A percentile compares a stretch with the other conserved stretches of the same genome.
These are phyloP conservation scores for Mallotus repandus DNA, from an alignment of 441 rosid species.

Conservation along the genomic window DNA sequence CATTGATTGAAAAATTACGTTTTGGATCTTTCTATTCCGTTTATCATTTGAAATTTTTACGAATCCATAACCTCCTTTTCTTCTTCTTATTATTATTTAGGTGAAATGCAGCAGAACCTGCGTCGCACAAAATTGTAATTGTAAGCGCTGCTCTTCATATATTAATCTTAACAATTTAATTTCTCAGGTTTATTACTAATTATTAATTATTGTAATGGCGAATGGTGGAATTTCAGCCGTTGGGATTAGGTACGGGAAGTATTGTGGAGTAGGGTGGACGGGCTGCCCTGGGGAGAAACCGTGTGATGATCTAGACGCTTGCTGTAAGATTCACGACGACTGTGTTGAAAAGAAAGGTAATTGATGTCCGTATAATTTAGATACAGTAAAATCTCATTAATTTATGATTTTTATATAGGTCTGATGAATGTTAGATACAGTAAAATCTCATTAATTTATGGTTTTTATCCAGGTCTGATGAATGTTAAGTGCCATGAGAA, in stretches of 20 bases:
- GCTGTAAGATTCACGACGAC: constrained; percentile 81
- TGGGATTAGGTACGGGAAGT: constrained; percentile 82
- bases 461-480: constrained; percentile 47
- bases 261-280: constrained; percentile 84
- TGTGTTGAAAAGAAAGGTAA: constrained; percentile 79
- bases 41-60: not conserved
- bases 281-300: constrained; percentile 95
- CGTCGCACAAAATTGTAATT: constrained; percentile 64
- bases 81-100: constrained; percentile 1
- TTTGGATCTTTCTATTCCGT: not conserved
- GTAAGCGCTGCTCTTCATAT: constrained; percentile 36
- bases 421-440: constrained; percentile 28
- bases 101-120: constrained; percentile 66
- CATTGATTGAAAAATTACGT: too few relatives aligned
- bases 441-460: not conserved
- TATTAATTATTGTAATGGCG: not conserved
- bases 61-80: not conserved
- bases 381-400: not conserved
- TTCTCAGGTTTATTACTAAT: too few relatives aligned
- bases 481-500: constrained; percentile 76
- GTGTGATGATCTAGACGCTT: constrained; percentile 90
- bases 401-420: constrained; percentile 36
- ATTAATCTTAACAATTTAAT: too few relatives aligned
- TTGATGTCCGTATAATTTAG: too few relatives aligned
- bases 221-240: constrained; percentile 35